These are phyloP conservation scores for Trametes sanguinea DNA, from an alignment of 768 basidiomycete species.

Conservation along the genomic window DNA sequence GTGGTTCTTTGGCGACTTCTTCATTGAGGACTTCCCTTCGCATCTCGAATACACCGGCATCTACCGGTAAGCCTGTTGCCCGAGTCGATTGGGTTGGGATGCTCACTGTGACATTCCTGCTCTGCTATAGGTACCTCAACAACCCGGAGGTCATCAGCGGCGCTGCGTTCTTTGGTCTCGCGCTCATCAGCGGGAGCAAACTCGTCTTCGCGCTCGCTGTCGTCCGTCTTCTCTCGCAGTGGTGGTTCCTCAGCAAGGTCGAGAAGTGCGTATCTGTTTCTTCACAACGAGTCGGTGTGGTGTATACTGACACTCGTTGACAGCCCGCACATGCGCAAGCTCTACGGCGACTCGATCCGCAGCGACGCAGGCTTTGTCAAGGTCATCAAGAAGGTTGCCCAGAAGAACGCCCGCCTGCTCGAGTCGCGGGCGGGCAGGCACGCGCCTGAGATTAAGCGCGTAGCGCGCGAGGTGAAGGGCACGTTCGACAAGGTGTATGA, in stretches of 20 bases:
- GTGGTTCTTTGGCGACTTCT: slow-evolving; percentile 99
- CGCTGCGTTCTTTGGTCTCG: slow-evolving; percentile 92
- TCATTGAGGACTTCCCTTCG: slow-evolving; percentile 90
- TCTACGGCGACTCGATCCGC: slow-evolving; percentile 91
- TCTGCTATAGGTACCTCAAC: slow-evolving; percentile 69
- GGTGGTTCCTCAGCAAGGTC: slow-evolving; percentile 93
- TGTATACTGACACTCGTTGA: neutral
- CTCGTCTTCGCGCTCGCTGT: slow-evolving; percentile 86
- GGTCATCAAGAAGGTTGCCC: slow-evolving; percentile 93
- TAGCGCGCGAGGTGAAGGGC: slow-evolving; percentile 89
- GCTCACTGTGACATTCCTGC: neutral
- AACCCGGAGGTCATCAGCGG: slow-evolving; percentile 97
- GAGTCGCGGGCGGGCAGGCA: slow-evolving; percentile 79
- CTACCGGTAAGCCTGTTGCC: slow-evolving; percentile 62
- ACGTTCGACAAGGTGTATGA: slow-evolving; percentile 96
- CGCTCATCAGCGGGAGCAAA: slow-evolving; percentile 89
- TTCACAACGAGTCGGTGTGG: no score
- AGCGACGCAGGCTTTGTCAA: slow-evolving; percentile 98
- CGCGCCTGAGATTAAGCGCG: slow-evolving; percentile 78
- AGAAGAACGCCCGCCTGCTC: slow-evolving; percentile 74
- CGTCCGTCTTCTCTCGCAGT: slow-evolving; percentile 82
- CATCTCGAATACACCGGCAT: slow-evolving; percentile 96
- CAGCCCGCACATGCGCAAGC: slow-evolving; percentile 97
- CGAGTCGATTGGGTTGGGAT: neutral
- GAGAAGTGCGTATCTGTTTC: slow-evolving; percentile 69